These are phyloP conservation scores for Tephrocybe sp. DNA, from an alignment of 768 basidiomycete species.

Conservation along the genomic window DNA sequence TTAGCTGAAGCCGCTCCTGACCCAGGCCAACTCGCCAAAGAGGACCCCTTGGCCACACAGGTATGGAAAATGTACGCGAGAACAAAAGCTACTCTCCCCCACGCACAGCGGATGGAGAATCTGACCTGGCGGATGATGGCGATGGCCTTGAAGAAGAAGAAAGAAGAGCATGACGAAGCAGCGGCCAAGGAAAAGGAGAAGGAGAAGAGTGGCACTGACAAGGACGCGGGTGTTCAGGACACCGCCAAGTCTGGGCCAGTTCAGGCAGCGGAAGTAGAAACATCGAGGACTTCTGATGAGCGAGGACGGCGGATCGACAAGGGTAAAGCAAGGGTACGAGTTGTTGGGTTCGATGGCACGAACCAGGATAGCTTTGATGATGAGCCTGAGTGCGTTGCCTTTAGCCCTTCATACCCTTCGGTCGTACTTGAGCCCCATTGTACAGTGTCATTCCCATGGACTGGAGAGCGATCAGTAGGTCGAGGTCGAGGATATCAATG, in stretches of 20 bases:
- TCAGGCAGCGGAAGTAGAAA: slow-evolving; percentile 20
- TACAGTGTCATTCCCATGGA: slow-evolving; percentile 76
- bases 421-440: slow-evolving; percentile 1
- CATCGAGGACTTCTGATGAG: slow-evolving; percentile 38
- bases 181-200: slow-evolving; percentile 16
- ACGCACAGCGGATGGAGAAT: slow-evolving; percentile 97
- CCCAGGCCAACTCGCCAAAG: slow-evolving; percentile 68
- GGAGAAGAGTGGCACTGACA: slow-evolving; percentile 15
- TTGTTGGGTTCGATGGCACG: slow-evolving; percentile 79
- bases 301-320: slow-evolving; percentile 79
- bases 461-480: slow-evolving; percentile 90
- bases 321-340: slow-evolving; percentile 74
- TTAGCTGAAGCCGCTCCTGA: slow-evolving; percentile 44
- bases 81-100: slow-evolving; percentile 85
- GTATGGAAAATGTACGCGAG: slow-evolving; percentile 97
- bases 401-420: slow-evolving; percentile 1
- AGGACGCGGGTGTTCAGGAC: slow-evolving; percentile 14
- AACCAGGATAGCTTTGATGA: slow-evolving; percentile 73
- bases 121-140: slow-evolving; percentile 99
- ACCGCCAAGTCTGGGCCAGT: slow-evolving; percentile 19
- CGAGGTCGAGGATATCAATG: slow-evolving; percentile 88
- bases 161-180: slow-evolving; percentile 62
- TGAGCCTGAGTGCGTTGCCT: slow-evolving; percentile 67
- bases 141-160: slow-evolving; percentile 86
- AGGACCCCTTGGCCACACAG: slow-evolving; percentile 92